Evolutionary conservation across 176 grass and related monocot species (phyloP).

Genomic region (Secale cereale): DNA sequence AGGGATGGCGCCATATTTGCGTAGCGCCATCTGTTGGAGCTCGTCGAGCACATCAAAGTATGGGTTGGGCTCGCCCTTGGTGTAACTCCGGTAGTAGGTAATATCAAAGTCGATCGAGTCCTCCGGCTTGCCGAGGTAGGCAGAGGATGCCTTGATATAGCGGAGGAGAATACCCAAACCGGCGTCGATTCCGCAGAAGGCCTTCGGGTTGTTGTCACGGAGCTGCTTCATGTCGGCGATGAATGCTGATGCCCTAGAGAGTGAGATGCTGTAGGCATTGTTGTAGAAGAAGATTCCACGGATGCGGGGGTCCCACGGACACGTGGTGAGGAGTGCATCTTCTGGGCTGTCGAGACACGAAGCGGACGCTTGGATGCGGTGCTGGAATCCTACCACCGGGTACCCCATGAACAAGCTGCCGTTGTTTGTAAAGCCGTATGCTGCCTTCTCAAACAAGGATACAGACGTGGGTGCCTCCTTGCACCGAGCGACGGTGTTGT

Average conservation of each 20-base stretch:
- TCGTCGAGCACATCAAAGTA: slow-evolving; percentile 16
- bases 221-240: neutral
- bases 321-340: slow-evolving; percentile 1
- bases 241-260: neutral
- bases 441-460: neutral
- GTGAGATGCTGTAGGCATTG: slow-evolving; percentile 14
- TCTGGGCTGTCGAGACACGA: neutral
- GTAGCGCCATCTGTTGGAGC: slow-evolving; percentile 45
- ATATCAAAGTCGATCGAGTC: neutral
- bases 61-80: neutral
- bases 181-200: slow-evolving; percentile 30
- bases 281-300: slow-evolving; percentile 1
- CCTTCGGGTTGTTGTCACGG: neutral
- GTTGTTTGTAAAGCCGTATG: slow-evolving; percentile 29
- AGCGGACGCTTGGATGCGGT: slow-evolving; percentile 13
- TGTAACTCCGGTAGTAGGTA: neutral
- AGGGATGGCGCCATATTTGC: slow-evolving; percentile 39
- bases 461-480: neutral
- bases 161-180: neutral
- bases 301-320: slow-evolving; percentile 23
- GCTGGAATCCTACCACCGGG: neutral
- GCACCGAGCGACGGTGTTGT: neutral
- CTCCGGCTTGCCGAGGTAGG: neutral
- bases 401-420: neutral
- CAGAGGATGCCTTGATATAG: neutral